Conservation (phyloP, 2,329 filamentous ascomycete species). For the Aspergillus terreus region DNA sequence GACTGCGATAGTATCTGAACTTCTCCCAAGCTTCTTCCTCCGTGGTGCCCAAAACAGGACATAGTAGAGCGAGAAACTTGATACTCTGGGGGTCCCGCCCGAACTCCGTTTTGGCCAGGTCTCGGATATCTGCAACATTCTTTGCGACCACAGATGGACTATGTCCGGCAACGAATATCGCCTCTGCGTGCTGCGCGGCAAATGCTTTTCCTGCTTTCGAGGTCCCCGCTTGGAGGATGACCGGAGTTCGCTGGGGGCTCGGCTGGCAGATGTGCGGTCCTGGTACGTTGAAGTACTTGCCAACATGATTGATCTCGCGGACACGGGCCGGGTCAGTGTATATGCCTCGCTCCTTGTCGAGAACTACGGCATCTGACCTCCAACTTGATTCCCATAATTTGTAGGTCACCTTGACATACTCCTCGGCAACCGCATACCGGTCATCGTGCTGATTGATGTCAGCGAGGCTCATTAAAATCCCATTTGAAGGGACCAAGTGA, state of each 20-base stretch:
- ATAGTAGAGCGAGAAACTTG: conserved; percentile 65
- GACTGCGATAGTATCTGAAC: conserved; percentile 57
- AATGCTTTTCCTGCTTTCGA: conserved; percentile 64
- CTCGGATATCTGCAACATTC: conserved; percentile 61
- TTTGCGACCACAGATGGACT: conserved; percentile 59
- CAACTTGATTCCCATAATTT: conserved; percentile 67
- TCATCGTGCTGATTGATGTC: conserved; percentile 54
- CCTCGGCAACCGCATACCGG: conserved; percentile 61
- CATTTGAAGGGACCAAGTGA: not conserved
- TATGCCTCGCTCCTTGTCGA: conserved; percentile 55
- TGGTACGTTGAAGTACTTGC: conserved; percentile 61
- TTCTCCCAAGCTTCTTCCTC: conserved; percentile 65
- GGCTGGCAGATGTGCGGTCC: conserved; percentile 66
- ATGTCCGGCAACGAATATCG: conserved; percentile 66
- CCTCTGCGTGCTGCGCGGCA: conserved; percentile 67
- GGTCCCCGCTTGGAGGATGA: conserved; percentile 68
- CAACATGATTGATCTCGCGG: conserved; percentile 62
- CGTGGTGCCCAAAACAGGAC: conserved; percentile 61
- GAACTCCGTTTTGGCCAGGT: conserved; percentile 48
- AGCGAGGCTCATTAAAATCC: too few species aligned
- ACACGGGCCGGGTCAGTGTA: conserved; percentile 59
- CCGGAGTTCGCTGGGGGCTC: conserved; percentile 63
- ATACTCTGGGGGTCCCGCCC: conserved; percentile 59
- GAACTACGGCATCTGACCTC: conserved; percentile 62
- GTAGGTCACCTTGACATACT: conserved; percentile 62